These are phyloP conservation scores for Phytophthora pinifolia DNA, from an alignment of 352 stramenopile genomes.

Conservation along the genomic window DNA sequence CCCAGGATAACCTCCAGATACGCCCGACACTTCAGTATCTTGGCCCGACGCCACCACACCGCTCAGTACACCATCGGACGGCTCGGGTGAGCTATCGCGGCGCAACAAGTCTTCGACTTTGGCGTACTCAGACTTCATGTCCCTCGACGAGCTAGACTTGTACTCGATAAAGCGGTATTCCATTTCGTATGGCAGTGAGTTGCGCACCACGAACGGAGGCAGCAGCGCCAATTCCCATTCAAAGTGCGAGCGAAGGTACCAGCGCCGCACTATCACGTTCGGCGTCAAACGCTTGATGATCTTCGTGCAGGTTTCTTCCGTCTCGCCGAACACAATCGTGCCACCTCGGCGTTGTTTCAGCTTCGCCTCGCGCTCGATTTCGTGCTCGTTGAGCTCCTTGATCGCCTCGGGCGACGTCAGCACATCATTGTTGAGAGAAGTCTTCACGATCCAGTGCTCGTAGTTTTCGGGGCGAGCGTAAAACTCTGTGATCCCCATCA, in stretches of 20 bases:
- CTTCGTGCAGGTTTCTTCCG: slow-evolving; percentile 72
- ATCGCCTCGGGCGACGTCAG: slow-evolving; percentile 59
- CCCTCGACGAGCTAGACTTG: slow-evolving; percentile 50
- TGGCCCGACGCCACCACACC: slow-evolving; percentile 68
- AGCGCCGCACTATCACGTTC: slow-evolving; percentile 76
- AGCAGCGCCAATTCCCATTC: slow-evolving; percentile 81
- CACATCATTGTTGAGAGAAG: slow-evolving; percentile 76
- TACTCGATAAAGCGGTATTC: slow-evolving; percentile 89
- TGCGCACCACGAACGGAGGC: slow-evolving; percentile 84
- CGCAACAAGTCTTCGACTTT: slow-evolving; percentile 63
- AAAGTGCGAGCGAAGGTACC: slow-evolving; percentile 72
- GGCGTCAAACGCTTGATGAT: slow-evolving; percentile 71
- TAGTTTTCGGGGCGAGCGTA: slow-evolving; percentile 68
- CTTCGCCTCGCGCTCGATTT: slow-evolving; percentile 46
- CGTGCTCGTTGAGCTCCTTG: slow-evolving; percentile 57
- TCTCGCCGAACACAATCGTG: slow-evolving; percentile 77
- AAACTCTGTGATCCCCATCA: slow-evolving; percentile 86
- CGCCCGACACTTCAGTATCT: slow-evolving; percentile 72
- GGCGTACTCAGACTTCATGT: slow-evolving; percentile 55
- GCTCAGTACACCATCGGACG: slow-evolving; percentile 41
- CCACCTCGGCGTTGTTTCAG: slow-evolving; percentile 57
- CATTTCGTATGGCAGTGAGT: slow-evolving; percentile 82
- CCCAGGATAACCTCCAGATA: slow-evolving; percentile 65
- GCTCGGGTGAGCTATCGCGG: slow-evolving; percentile 28
- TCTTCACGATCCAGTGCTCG: slow-evolving; percentile 78